Base-by-base conservation (phyloP, 1,139 yeast genomes). In the Saccharomyces hybrid region DNA sequence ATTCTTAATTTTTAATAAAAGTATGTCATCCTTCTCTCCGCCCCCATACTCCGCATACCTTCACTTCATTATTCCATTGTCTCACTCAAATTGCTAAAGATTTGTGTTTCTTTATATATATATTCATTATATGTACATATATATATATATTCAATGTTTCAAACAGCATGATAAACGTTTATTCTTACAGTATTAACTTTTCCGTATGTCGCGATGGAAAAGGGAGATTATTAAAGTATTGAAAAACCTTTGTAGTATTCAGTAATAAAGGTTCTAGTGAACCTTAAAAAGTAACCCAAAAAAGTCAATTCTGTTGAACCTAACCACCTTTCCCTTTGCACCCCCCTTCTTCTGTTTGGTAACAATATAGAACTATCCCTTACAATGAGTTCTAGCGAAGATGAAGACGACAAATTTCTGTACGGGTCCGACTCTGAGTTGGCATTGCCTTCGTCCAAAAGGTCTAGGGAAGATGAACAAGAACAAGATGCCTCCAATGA, bases 331-430 rank as follows among this genome's bases (percentile, higher is more conserved):
- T 19, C 4, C 4, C 23, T 19, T 19, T 19, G 23, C 23, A 3
- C 23, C 23, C 23, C 3, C 23, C 23, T 19, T 19, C 23, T 19
- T 19, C 23, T 19, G 23, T 3, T 19, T 3, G 3, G 23, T 19
- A 3, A 19, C 23, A 19, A 19, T 19, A 19, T 19, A 19, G 4
- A 19, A 19, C 23, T 19, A 19, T 19, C 23, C 23, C 23, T 19
- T 19, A 19, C 4, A 19, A 67, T 65, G 69, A 64, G 62, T 48
- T 65, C 70, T n/a, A 65, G 66, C 54, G 73, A 67, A 58, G 91
- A 85, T 57, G 93, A 87, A 58, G 96, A 88, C 62, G 96, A 89
- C 67, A 93, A 86, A 52, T 89, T 83, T 69, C 79, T 89, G 55
- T 89, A 89, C 67, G 96, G 96, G 2, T 81, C 87, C 2, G 93